Percentiles rank a stretch among this genome's conserved stretches.
Conservation (phyloP, 768 basidiomycete species). For the Hypholoma fasciculare region DNA sequence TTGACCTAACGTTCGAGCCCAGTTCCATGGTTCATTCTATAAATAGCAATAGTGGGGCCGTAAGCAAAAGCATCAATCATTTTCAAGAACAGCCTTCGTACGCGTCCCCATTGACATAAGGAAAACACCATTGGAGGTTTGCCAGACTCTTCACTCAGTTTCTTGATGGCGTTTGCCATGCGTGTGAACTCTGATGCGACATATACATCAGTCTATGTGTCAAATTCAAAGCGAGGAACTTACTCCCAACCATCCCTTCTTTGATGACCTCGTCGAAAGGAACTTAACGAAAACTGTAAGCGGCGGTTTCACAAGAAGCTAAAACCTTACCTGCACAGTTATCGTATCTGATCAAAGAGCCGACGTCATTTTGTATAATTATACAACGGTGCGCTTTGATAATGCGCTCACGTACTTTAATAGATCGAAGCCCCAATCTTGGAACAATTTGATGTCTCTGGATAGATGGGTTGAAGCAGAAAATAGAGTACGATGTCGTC, state of each 20-base stretch:
- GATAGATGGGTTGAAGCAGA: not conserved
- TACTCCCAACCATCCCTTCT: conserved; percentile 57
- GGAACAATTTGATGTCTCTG: conserved; percentile 59
- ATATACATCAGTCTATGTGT: not conserved
- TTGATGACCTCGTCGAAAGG: conserved; percentile 57
- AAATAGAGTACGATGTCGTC: not conserved
- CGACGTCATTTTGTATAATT: not conserved
- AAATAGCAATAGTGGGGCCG: not conserved
- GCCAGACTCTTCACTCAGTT: conserved; percentile 45
- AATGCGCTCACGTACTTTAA: conserved; percentile 46
- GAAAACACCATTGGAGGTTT: conserved; percentile 60
- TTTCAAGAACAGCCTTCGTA: conserved; percentile 25
- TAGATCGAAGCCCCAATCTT: conserved; percentile 67
- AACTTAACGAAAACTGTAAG: conserved; percentile 18
- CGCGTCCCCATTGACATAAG: conserved; percentile 69
- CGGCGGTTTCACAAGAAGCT: not conserved
- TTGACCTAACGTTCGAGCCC: conserved; percentile 60
- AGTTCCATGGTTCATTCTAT: conserved; percentile 64
- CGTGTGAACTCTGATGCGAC: conserved; percentile 48
- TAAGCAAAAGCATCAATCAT: not conserved
- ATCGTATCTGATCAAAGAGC: conserved; percentile 44
- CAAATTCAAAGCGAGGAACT: conserved; percentile 17
- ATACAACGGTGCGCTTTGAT: not conserved
- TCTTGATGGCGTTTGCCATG: conserved; percentile 59
- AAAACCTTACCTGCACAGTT: conserved; percentile 52